These are phyloP conservation scores for Hibiscus syriacus DNA, from an alignment of 345 rosid genomes.

Conservation along the genomic window DNA sequence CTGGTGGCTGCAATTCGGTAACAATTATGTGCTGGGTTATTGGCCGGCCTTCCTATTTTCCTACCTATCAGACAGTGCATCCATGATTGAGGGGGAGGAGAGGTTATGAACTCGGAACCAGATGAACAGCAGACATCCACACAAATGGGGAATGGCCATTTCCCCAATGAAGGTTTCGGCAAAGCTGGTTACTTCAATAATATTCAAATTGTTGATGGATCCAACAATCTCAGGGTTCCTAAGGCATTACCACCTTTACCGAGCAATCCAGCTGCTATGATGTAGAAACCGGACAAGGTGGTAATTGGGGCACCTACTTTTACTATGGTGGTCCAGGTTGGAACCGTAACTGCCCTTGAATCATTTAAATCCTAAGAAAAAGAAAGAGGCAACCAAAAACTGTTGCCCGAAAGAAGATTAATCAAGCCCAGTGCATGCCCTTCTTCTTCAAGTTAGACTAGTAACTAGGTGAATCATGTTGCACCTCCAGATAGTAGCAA, in stretches of 20 bases:
- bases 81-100: constrained; percentile 76
- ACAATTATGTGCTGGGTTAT: constrained; percentile 49
- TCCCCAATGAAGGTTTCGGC: constrained; percentile 54
- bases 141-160: constrained; percentile 67
- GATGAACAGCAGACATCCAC: constrained; percentile 57
- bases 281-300: constrained; percentile 39
- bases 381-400: constrained; percentile 4
- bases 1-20: constrained; percentile 59
- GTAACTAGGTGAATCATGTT: neutral
- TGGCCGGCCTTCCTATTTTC: constrained; percentile 64
- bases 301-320: constrained; percentile 50
- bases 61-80: constrained; percentile 58
- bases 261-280: constrained; percentile 62
- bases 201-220: constrained; percentile 52
- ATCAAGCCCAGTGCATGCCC: neutral
- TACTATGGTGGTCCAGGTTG: constrained; percentile 69
- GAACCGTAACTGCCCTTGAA: constrained; percentile 46
- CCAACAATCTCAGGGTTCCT: constrained; percentile 56
- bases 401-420: neutral
- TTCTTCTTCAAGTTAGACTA: neutral
- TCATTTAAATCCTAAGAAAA: neutral
- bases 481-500: neutral
- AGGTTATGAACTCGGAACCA: constrained; percentile 54
- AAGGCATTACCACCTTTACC: constrained; percentile 48
- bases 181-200: constrained; percentile 58